Evolutionary conservation across 192 early-diverging fungal genomes (phyloP).

Genomic region (Globomyces pollinis-pini): DNA sequence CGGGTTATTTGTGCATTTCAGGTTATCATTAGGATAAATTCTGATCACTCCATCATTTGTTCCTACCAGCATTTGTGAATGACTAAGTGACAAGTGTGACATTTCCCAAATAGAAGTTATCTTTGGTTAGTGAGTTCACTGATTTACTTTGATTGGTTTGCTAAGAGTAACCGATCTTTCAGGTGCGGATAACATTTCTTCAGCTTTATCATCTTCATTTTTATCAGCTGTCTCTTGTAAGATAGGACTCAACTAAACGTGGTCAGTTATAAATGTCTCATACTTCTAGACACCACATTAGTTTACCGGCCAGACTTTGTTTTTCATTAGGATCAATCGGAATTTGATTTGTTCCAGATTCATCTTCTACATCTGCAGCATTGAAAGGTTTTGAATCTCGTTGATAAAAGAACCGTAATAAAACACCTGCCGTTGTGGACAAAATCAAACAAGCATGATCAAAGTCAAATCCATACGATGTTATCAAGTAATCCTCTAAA

Average conservation of each 20-base stretch:
- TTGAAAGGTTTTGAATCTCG: not conserved
- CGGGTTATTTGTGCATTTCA: not conserved
- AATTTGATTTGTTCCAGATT: not conserved
- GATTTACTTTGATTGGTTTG: no score
- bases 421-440: not conserved
- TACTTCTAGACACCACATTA: conserved; percentile 10
- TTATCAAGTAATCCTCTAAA: not conserved
- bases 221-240: not conserved
- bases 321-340: not conserved
- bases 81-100: not conserved
- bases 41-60: not conserved
- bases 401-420: conserved; percentile 2
- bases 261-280: not conserved
- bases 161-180: no score
- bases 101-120: conserved; percentile 1
- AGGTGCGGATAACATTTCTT: not conserved
- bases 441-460: not conserved
- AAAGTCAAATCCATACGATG: conserved; percentile 4
- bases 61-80: not conserved
- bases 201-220: not conserved
- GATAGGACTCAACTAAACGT: not conserved
- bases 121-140: not conserved
- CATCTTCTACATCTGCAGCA: not conserved
- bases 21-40: conserved; percentile 10
- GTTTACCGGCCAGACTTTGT: not conserved